Conservation (phyloP, 176 grass and related monocot species). For the Pontederia paniculata region DNA sequence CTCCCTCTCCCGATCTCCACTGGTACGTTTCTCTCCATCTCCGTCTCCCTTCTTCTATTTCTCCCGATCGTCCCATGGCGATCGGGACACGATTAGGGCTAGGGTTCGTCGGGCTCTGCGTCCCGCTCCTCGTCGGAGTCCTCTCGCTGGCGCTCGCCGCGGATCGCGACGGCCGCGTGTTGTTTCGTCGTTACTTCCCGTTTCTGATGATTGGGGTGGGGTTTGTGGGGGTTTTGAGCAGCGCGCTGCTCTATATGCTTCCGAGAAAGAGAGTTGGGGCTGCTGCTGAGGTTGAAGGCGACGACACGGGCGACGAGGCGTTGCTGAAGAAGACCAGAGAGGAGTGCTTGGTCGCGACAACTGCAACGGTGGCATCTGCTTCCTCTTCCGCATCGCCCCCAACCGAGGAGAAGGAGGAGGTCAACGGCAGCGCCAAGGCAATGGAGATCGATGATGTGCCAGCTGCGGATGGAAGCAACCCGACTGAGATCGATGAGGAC, state of each 20-base stretch:
- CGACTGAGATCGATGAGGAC: conserved; percentile 60
- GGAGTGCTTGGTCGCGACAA: conserved; percentile 6
- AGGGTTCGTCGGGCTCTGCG: conserved; percentile 7
- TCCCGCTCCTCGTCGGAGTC: conserved; percentile 19
- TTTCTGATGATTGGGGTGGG: conserved; percentile 34
- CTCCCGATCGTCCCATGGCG: conserved; percentile 16
- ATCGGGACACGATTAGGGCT: conserved; percentile 13
- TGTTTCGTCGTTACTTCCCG: conserved; percentile 26
- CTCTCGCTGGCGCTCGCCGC: conserved; percentile 5
- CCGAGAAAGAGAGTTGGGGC: conserved; percentile 37
- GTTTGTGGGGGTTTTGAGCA: conserved; percentile 33
- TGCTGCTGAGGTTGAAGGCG: conserved; percentile 31
- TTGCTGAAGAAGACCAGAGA: conserved; percentile 44
- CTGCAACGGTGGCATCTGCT: not conserved
- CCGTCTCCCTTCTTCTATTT: not conserved
- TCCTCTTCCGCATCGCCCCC: too few relatives aligned
- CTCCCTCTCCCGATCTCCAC: not conserved
- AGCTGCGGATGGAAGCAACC: conserved; percentile 12
- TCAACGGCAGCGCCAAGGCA: not conserved
- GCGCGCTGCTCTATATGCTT: conserved; percentile 55
- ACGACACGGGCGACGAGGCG: not conserved
- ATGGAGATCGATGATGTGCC: not conserved
- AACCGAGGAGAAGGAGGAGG: not conserved
- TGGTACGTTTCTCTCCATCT: conserved; percentile 7
- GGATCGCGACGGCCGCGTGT: conserved; percentile 27